Evolutionary conservation across 2,329 filamentous ascomycete species (phyloP), one percentile per base, ranked within the genome.

Genomic region (Colletotrichum lindemuthianum): DNA sequence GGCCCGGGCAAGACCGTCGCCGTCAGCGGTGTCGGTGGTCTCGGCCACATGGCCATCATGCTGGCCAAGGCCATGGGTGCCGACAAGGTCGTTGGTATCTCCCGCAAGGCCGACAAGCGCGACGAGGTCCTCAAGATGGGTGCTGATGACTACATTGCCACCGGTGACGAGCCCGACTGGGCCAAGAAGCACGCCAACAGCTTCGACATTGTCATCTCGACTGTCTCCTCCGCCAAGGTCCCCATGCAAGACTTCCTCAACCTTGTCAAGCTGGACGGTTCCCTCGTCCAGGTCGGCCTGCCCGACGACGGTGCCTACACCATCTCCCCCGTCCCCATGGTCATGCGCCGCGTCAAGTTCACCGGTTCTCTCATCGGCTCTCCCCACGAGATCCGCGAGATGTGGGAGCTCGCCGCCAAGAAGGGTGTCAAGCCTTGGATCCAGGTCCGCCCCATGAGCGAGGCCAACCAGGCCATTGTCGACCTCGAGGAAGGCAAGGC

Each of bases 11-110:
- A 89, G 76, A 82, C 75, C 32, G 87, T 92, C 2, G 90, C 86
- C 1, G 84, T 92, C 65, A 79, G 91, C 16, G 89, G 90, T 2
- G 79, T 92, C 12, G 90, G 90, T 8, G 89, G 90, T 2, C 75
- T 92, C 2, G 89, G 90, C 0, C 89, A 92, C 75, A 88, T 92
- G 69, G 90, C 86, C 4, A 77, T 92, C 9, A 75, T 90, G 44
- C 91, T 88, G 69, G 90, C 90, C 1, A 89, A 87, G 74, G 90
- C 90, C 2, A 75, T 92, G 10, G 86, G 85, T 9, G 86, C 84
- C n/a, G 85, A 89, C 52, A 81, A 82, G 49, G 84, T 89, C 11
- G 83, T 88, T 8, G 87, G 82, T 8, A 88, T 89, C 71, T 88
- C 84, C 12, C 81, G 86, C 43, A 81, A 76, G 15, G 76, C 74